Evolutionary conservation across 495 filamentous ascomycete species (phyloP).

Genomic region (Penicillium simplicissimum): DNA sequence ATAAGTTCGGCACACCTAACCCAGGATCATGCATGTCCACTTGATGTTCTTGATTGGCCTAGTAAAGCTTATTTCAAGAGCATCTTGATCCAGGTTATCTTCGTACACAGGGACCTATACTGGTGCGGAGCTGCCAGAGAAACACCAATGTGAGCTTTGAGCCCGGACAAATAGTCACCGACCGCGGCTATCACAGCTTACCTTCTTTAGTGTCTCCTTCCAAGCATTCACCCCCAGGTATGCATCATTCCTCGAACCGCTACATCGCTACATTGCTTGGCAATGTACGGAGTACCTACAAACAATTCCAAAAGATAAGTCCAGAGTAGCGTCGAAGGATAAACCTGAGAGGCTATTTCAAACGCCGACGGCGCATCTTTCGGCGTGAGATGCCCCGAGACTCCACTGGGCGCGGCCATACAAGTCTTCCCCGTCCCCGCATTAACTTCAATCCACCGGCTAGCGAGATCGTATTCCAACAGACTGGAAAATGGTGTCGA

Average conservation of each 20-base stretch:
- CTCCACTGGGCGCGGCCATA: background rate
- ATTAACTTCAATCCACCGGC: background rate
- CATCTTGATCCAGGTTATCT: too few species aligned
- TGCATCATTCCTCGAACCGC: too few species aligned
- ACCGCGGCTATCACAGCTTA: too few species aligned
- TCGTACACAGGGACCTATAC: background rate
- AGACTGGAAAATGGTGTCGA: background rate
- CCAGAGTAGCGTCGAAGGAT: background rate
- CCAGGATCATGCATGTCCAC: background rate
- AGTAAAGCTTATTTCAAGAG: background rate
- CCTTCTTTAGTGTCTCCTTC: too few species aligned
- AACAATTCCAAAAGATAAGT: background rate
- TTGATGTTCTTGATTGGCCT: background rate
- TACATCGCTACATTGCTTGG: too few species aligned
- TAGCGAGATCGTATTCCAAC: background rate
- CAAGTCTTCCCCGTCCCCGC: constrained; percentile 2
- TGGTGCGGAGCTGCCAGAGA: background rate
- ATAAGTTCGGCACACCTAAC: background rate
- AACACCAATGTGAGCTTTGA: too few species aligned
- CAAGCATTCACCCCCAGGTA: too few species aligned
- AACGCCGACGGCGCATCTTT: background rate
- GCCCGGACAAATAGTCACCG: too few species aligned
- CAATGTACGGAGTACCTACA: too few species aligned
- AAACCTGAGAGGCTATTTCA: background rate
- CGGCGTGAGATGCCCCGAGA: background rate